Base-by-base conservation (phyloP, 2,329 filamentous ascomycete genomes). In the Cordyceps javanica region DNA sequence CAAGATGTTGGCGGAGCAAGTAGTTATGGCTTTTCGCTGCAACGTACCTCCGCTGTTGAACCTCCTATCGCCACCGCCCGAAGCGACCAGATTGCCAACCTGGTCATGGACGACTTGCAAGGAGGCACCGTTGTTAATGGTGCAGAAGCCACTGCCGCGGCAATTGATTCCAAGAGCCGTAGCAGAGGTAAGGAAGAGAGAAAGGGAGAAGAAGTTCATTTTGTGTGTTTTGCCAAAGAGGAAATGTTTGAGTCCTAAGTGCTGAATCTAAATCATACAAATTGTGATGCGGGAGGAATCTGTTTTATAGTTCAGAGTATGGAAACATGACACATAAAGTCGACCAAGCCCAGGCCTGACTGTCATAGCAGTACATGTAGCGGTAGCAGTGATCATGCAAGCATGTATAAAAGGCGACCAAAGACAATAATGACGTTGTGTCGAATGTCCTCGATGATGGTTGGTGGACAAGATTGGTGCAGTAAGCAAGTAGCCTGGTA, bases 161-260 rank as follows among this genome's bases (percentile, higher is more conserved):
- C 60, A 62, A 46, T 62, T 62, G 51, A 62, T 61, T 11, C 59
- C 60, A 13, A 60, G 54, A 14, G 60, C 59, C 21, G 52, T 36
- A 13, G 55, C 55, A 26, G 39, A 28, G 23, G 53, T 55, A 19
- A 58, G 34, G 21, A 62, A 54, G 45, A 59, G 7, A 26, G 45
- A 46, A 23, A 54, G 25, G 13, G 55, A 54, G 28, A 45, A 30
- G 21, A 56, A 54, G 2, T 58, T 32, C 60, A 61, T 60, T 26
- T 26, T 51, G 19, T 39, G n/a, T 6, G 11, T 23, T 49, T 4
- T n/a, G 9, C 28, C 44, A 8, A 28, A 25, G 21, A 26, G 3
- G 5, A 28, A 23, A 23, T 55, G n/a, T 34, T 16, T n/a, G n/a
- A n/a, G n/a, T n/a, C n/a, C n/a, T n/a, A n/a, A n/a, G n/a, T n/a